These are phyloP conservation scores for Thozetella sp. DNA, from an alignment of 495 filamentous ascomycete species.

Conservation along the genomic window DNA sequence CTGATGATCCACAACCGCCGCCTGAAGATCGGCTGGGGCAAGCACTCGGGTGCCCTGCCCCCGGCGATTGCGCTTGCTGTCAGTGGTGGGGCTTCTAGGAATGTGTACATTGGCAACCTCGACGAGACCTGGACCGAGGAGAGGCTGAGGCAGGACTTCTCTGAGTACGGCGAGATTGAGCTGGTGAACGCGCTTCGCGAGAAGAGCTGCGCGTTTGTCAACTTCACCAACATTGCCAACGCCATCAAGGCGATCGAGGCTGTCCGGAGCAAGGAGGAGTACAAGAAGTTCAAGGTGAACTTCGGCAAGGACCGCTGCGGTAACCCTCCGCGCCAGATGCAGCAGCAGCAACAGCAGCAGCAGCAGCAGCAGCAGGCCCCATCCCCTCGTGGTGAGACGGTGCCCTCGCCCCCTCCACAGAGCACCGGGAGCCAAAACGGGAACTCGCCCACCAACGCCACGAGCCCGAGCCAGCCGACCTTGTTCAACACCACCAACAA, in stretches of 20 bases:
- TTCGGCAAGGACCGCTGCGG: slow-evolving; percentile 98
- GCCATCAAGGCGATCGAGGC: slow-evolving; percentile 99
- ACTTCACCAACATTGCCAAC: slow-evolving; percentile 99
- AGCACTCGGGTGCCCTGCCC: slow-evolving; percentile 95
- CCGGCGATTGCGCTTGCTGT: slow-evolving; percentile 96
- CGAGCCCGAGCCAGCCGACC: slow-evolving; percentile 45
- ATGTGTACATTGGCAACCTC: slow-evolving; percentile 97
- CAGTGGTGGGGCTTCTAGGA: slow-evolving; percentile 91
- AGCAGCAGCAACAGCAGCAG: slow-evolving; percentile 61
- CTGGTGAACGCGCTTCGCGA: slow-evolving; percentile 94
- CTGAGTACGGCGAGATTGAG: slow-evolving; percentile 97
- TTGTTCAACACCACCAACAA: slow-evolving; percentile 85
- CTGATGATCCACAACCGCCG: slow-evolving; percentile 99
- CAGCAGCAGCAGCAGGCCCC: slow-evolving; percentile 59
- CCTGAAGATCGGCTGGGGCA: slow-evolving; percentile 98
- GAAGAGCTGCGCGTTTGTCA: slow-evolving; percentile 99
- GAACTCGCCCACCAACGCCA: slow-evolving; percentile 44
- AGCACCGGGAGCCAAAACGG: slow-evolving; percentile 54
- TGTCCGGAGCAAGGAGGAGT: slow-evolving; percentile 90
- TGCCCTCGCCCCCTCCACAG: slow-evolving; percentile 69
- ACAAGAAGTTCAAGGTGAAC: slow-evolving; percentile 98
- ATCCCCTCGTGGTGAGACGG: slow-evolving; percentile 52
- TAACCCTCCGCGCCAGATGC: slow-evolving; percentile 86
- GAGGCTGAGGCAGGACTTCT: slow-evolving; percentile 92
- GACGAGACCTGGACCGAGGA: slow-evolving; percentile 98